Evolutionary conservation across 345 rosid species (phyloP).

Genomic region (Corchorus olitorius): DNA sequence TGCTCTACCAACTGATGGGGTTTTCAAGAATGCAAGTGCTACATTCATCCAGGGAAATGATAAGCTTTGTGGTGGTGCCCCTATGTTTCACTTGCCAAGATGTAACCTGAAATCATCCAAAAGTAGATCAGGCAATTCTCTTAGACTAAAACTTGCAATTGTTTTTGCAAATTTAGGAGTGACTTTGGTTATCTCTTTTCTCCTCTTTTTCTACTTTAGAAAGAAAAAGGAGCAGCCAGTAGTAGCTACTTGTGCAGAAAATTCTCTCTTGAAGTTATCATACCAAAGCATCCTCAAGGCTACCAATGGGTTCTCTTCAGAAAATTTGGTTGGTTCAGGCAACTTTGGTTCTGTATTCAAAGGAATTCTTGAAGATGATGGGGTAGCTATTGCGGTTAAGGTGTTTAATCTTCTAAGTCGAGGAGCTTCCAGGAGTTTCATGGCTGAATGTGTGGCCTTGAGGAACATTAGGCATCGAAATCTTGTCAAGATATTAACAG

Average conservation of each 20-base stretch:
- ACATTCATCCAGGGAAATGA: slow-evolving; percentile 33
- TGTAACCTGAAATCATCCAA: neutral
- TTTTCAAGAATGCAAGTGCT: slow-evolving; percentile 36
- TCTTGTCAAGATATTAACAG: too few relatives aligned
- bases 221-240: neutral
- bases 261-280: slow-evolving; percentile 6
- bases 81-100: slow-evolving; percentile 2
- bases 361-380: slow-evolving; percentile 16
- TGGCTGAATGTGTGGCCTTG: slow-evolving; percentile 46
- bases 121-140: neutral
- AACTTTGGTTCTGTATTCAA: slow-evolving; percentile 26
- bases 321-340: slow-evolving; percentile 33
- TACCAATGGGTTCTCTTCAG: slow-evolving; percentile 31
- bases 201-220: neutral
- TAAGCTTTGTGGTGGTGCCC: slow-evolving; percentile 43
- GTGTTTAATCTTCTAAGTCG: slow-evolving; percentile 36
- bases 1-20: slow-evolving; percentile 34
- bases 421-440: slow-evolving; percentile 48
- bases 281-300: slow-evolving; percentile 12
- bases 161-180: neutral
- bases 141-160: neutral
- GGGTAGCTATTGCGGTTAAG: slow-evolving; percentile 28
- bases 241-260: neutral
- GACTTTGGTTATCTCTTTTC: neutral
- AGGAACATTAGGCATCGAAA: slow-evolving; percentile 22